A percentile compares a stretch with the other conserved stretches of the same genome.
phyloP scores from a whole-genome alignment of 2,329 filamentous ascomycete genomes.

The Tolypocladium endophyticum region DNA sequence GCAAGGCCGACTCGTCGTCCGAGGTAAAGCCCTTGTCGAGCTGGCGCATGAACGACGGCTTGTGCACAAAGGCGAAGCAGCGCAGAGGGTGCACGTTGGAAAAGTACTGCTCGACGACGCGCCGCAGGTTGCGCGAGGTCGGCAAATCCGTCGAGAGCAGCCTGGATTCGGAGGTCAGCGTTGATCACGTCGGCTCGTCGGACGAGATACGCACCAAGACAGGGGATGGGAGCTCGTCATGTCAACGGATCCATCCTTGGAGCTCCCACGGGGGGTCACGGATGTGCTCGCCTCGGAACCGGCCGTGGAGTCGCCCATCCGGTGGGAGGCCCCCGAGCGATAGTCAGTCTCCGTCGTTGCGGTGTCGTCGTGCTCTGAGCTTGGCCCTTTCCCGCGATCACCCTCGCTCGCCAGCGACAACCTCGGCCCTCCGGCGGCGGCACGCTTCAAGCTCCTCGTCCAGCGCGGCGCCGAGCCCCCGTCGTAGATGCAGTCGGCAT shows the following conservation, averaged over 20 bases:
- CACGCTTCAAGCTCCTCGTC: constrained; percentile 20
- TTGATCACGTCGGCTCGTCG: background rate
- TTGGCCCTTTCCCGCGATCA: background rate
- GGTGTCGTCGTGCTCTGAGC: constrained; percentile 1
- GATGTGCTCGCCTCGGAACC: background rate
- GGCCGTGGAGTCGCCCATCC: background rate
- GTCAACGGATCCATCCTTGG: background rate
- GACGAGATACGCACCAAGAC: background rate
- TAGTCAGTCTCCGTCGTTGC: constrained; percentile 1
- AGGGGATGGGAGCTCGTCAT: background rate
- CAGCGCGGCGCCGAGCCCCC: constrained; percentile 26
- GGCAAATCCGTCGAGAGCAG: constrained; percentile 22
- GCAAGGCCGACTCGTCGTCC: constrained; percentile 24
- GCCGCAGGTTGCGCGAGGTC: constrained; percentile 21
- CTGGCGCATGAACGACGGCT: constrained; percentile 26
- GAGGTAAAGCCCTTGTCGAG: constrained; percentile 23
- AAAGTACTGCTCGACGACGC: constrained; percentile 26
- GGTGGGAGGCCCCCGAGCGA: background rate
- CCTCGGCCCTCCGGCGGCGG: background rate
- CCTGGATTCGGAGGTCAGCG: constrained; percentile 9
- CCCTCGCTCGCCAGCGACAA: background rate
- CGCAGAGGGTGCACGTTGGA: constrained; percentile 28
- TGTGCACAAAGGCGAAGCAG: constrained; percentile 29
- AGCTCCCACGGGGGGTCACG: background rate
- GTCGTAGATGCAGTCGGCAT: constrained; percentile 26